phyloP scores from a whole-genome alignment of 768 basidiomycete species.

The Termitomyces sp. region DNA sequence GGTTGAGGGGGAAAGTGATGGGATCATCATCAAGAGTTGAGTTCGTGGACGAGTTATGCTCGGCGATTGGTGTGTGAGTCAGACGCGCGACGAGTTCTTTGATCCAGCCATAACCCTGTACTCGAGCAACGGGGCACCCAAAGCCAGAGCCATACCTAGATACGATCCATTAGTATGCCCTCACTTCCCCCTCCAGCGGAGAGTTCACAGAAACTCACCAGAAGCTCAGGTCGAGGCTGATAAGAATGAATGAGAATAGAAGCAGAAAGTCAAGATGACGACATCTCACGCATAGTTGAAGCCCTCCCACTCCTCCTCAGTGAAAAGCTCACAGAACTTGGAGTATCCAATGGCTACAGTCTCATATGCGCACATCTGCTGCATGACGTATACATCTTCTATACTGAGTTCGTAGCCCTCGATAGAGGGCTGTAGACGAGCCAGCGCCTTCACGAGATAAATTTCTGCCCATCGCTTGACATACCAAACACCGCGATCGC shows the following conservation, averaged over 20 bases:
- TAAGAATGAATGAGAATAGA: not conserved
- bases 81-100: slow-evolving; percentile 83
- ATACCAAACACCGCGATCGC: slow-evolving; percentile 54
- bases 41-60: slow-evolving; percentile 82
- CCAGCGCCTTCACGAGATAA: slow-evolving; percentile 65
- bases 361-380: slow-evolving; percentile 86
- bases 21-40: slow-evolving; percentile 68
- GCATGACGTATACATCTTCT: slow-evolving; percentile 72
- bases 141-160: slow-evolving; percentile 69
- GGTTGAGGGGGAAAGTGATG: slow-evolving; percentile 64
- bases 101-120: slow-evolving; percentile 74
- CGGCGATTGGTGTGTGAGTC: slow-evolving; percentile 64
- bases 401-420: slow-evolving; percentile 56
- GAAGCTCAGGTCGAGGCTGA: slow-evolving; percentile 60
- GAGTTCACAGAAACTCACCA: slow-evolving; percentile 31
- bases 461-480: slow-evolving; percentile 59
- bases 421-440: slow-evolving; percentile 54
- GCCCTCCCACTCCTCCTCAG: slow-evolving; percentile 88
- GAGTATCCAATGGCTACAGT: slow-evolving; percentile 91
- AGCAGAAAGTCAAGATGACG: not conserved
- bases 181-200: not conserved
- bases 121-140: slow-evolving; percentile 75
- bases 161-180: slow-evolving; percentile 5
- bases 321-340: slow-evolving; percentile 87
- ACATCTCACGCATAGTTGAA: slow-evolving; percentile 67